These are phyloP conservation scores for Neurospora sp. DNA, from an alignment of 495 filamentous ascomycete genomes.

Conservation along the genomic window DNA sequence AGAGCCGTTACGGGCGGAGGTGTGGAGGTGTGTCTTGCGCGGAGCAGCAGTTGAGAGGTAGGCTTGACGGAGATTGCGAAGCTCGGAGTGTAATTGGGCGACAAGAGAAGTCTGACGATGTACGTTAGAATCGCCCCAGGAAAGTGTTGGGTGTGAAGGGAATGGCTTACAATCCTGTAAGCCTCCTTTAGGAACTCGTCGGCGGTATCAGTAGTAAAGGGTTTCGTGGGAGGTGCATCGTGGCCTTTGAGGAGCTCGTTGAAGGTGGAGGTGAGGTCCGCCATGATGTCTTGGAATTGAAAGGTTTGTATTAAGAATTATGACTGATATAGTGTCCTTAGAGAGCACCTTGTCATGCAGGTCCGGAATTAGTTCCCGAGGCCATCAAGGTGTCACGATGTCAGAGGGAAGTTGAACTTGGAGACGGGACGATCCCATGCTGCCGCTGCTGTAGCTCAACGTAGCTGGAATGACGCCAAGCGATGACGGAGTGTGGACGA, in stretches of 20 bases:
- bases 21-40: conserved; percentile 34
- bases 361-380: neutral
- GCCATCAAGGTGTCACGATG: neutral
- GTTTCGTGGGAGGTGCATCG: conserved; percentile 31
- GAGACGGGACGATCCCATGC: neutral
- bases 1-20: conserved; percentile 20
- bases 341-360: neutral
- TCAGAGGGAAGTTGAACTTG: neutral
- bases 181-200: conserved; percentile 95
- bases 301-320: neutral
- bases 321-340: neutral
- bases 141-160: too few relatives aligned
- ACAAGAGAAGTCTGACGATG: conserved; percentile 74
- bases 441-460: neutral
- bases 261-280: conserved; percentile 63
- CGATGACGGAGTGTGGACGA: neutral
- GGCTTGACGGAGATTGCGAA: conserved; percentile 72
- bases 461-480: neutral
- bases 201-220: conserved; percentile 40
- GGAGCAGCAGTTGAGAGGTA: conserved; percentile 71
- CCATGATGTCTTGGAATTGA: conserved; percentile 34
- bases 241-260: conserved; percentile 55
- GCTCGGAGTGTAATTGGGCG: conserved; percentile 59
- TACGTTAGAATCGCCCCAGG: too few relatives aligned
- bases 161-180: conserved; percentile 67